Base-by-base conservation (phyloP, 2,329 filamentous ascomycete species). In the Pestalotiopsis sp. region DNA sequence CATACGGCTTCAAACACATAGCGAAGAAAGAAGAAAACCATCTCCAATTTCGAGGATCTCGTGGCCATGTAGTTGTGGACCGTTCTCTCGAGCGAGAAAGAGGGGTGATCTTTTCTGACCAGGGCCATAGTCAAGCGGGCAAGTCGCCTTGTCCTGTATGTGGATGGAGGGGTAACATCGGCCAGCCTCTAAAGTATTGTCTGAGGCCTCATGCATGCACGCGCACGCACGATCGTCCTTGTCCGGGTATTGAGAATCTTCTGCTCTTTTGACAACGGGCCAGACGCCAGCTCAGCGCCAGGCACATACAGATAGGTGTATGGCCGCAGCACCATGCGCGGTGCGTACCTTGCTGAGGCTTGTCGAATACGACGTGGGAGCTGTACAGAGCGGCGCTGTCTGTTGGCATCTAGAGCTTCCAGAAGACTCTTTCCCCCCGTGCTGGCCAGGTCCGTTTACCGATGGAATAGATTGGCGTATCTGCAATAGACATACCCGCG, bases 141-240 rank as follows among this genome's bases (percentile, higher is more conserved):
- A 52, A 52, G 45, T 52, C 45, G 45, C 45, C 45, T 52, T 52
- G 45, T 20, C 45, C 17, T 52, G 45, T n/a, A 9, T 52, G 17
- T 52, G 45, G 20, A 52, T 49, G 38, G 61, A 64, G 61, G 63
- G 63, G 63, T 65, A 65, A 65, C 63, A 65, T 65, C 63, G 63
- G 63, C 36, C 62, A 41, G 45, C 45, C 45, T 17, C 45, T 9
- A 52, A 52, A 52, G 45, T 20, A 52, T 52, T 52, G 41, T 45
- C 13, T 45, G 41, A 14, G 41, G 45, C 20, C 45, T 52, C 45
- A 52, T 52, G 45, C 45, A 52, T 52, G 45, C 45, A 52, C 45
- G 20, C 45, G 36, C 25, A 62, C 36, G 60, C 60, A 36, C 60
- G 60, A 62, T 62, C n/a, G 27, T 31, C 17, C 45, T 52, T 20